These are phyloP conservation scores for Penicillium verhagenii DNA, from an alignment of 495 filamentous ascomycete genomes.

Conservation along the genomic window DNA sequence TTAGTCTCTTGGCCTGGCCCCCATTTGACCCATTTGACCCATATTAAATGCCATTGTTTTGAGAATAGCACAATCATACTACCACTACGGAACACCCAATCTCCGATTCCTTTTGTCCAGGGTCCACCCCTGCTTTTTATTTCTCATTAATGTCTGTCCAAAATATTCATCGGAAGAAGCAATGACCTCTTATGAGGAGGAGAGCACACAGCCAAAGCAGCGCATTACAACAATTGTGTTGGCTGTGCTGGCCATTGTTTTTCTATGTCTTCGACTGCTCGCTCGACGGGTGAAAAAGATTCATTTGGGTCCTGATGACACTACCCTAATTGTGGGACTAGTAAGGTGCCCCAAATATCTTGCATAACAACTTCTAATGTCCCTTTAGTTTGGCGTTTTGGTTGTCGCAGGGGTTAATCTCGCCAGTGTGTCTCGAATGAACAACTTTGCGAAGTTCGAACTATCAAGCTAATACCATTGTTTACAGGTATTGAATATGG, in stretches of 20 bases:
- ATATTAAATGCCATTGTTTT: background rate
- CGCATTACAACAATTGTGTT: background rate
- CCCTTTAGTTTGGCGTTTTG: background rate
- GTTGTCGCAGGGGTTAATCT: background rate
- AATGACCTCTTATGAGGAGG: background rate
- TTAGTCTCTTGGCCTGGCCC: background rate
- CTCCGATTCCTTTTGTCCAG: background rate
- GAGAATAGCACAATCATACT: background rate
- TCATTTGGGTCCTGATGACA: background rate
- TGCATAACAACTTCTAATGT: background rate
- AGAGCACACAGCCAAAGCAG: conserved; percentile 1
- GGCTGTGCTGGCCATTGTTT: background rate
- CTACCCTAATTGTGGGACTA: background rate
- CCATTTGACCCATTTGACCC: no score
- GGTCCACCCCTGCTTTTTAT: background rate
- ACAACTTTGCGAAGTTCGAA: background rate
- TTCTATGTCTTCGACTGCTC: background rate
- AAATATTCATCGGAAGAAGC: background rate
- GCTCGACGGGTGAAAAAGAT: background rate
- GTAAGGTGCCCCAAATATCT: background rate
- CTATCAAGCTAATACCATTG: background rate
- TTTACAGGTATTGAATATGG: conserved; percentile 1
- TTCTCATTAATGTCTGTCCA: background rate
- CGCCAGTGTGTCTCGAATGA: background rate
- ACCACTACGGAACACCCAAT: no score